Evolutionary conservation across 495 filamentous ascomycete species (phyloP).

Genomic region (Collariella sp.): DNA sequence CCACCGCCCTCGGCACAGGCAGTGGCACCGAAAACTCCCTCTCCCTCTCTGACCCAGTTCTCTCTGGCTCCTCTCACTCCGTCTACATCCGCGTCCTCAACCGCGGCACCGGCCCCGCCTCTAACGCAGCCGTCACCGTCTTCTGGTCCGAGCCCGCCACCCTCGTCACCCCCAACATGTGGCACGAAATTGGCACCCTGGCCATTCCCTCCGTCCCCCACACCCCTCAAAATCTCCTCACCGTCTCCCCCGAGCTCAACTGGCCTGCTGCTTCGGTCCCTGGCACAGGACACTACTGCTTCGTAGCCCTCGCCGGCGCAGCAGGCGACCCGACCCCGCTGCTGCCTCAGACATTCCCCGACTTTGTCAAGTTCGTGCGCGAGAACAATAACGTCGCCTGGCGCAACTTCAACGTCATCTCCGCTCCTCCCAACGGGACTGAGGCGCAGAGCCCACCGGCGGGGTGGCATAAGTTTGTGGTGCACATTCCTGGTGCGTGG

Average conservation of each 20-base stretch:
- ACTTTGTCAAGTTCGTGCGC: slow-evolving; percentile 1
- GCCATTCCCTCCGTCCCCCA: neutral
- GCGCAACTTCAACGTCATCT: neutral
- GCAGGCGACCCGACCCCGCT: neutral
- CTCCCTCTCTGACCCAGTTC: neutral
- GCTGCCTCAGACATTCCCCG: neutral
- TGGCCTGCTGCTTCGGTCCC: neutral
- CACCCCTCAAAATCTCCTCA: neutral
- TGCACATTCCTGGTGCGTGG: slow-evolving; percentile 1
- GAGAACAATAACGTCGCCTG: slow-evolving; percentile 8
- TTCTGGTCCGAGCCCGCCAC: slow-evolving; percentile 4
- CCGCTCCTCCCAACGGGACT: neutral
- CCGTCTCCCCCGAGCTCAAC: neutral
- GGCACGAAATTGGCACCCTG: slow-evolving; percentile 3
- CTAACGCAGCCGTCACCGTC: neutral
- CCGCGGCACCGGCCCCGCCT: neutral
- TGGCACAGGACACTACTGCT: slow-evolving; percentile 1
- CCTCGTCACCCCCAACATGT: slow-evolving; percentile 5
- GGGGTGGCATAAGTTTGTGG: neutral
- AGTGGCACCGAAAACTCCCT: slow-evolving; percentile 2
- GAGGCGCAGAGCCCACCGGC: neutral
- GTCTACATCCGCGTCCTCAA: slow-evolving; percentile 7
- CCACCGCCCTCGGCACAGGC: neutral
- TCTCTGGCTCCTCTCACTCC: neutral
- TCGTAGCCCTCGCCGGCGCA: slow-evolving; percentile 2